A percentile compares a stretch with the other conserved stretches of the same genome.
Evolutionary conservation across 345 rosid species (phyloP).

Genomic region (Alliaria petiolata): DNA sequence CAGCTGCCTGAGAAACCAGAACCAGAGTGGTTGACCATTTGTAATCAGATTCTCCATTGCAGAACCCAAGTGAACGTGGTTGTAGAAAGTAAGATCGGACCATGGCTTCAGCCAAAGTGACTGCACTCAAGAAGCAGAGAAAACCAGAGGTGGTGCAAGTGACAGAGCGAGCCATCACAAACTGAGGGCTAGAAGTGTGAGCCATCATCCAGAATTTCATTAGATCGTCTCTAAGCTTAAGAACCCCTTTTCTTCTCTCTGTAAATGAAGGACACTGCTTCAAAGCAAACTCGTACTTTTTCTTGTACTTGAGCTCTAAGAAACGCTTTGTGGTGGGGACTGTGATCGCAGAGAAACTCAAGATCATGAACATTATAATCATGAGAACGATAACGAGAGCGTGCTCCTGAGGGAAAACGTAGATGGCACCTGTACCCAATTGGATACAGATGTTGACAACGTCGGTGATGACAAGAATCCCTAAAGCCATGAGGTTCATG

Average conservation of each 20-base stretch:
- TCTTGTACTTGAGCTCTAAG: constrained; percentile 58
- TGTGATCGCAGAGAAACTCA: constrained; percentile 56
- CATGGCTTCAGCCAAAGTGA: constrained; percentile 61
- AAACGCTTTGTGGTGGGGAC: constrained; percentile 50
- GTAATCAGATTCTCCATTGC: constrained; percentile 74
- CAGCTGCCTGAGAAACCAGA: constrained; percentile 52
- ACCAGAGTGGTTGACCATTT: constrained; percentile 64
- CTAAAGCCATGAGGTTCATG: constrained; percentile 59
- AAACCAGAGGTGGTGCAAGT: constrained; percentile 85
- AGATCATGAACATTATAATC: constrained; percentile 48
- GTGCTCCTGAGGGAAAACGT: constrained; percentile 59
- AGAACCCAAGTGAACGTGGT: constrained; percentile 50
- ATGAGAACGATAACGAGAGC: constrained; percentile 51
- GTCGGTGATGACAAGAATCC: constrained; percentile 61
- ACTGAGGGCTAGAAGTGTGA: constrained; percentile 79
- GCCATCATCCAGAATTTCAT: constrained; percentile 91
- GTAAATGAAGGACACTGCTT: constrained; percentile 38
- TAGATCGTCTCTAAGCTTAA: constrained; percentile 54
- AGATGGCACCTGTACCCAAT: constrained; percentile 73
- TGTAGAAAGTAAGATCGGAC: constrained; percentile 52
- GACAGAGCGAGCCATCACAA: constrained; percentile 73
- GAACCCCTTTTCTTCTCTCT: constrained; percentile 16
- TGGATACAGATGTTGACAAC: constrained; percentile 69
- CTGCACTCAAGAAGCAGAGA: constrained; percentile 55
- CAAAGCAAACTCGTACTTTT: constrained; percentile 48